phyloP scores from a whole-genome alignment of 345 rosid species.

The Anacardium occidentale region DNA sequence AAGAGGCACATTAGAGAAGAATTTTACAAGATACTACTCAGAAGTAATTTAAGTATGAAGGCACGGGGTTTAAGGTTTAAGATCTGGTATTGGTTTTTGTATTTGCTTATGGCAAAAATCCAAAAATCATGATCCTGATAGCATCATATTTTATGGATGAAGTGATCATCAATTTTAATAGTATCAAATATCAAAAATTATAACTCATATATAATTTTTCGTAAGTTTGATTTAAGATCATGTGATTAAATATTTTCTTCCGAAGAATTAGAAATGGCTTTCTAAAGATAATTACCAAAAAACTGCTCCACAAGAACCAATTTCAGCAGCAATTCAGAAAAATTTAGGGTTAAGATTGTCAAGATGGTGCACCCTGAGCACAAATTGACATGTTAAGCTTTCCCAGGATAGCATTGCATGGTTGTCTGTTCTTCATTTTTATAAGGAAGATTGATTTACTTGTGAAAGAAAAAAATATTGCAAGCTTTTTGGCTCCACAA shows the following conservation, averaged over 20 bases:
- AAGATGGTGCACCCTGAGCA: too few species aligned
- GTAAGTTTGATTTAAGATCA: background rate
- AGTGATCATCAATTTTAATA: too few species aligned
- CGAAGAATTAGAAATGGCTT: background rate
- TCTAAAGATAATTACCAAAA: too few species aligned
- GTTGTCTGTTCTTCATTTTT: background rate
- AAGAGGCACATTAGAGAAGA: slow-evolving; percentile 21
- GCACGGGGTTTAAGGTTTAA: too few species aligned
- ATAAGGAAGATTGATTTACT: background rate
- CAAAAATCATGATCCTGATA: too few species aligned
- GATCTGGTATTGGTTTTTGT: too few species aligned
- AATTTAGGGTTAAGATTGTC: too few species aligned
- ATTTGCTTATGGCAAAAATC: too few species aligned
- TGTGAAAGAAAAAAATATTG: background rate
- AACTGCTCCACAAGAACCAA: background rate
- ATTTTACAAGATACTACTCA: slow-evolving; percentile 34
- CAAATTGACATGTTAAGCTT: too few species aligned
- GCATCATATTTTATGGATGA: too few species aligned
- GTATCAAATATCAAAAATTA: too few species aligned
- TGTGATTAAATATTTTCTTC: background rate
- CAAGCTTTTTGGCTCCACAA: background rate
- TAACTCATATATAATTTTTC: too few species aligned
- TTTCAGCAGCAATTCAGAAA: background rate
- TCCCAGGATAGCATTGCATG: background rate
- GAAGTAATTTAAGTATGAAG: background rate